Base-by-base conservation (phyloP, 805 yeast species). In the Candida caryicola region DNA sequence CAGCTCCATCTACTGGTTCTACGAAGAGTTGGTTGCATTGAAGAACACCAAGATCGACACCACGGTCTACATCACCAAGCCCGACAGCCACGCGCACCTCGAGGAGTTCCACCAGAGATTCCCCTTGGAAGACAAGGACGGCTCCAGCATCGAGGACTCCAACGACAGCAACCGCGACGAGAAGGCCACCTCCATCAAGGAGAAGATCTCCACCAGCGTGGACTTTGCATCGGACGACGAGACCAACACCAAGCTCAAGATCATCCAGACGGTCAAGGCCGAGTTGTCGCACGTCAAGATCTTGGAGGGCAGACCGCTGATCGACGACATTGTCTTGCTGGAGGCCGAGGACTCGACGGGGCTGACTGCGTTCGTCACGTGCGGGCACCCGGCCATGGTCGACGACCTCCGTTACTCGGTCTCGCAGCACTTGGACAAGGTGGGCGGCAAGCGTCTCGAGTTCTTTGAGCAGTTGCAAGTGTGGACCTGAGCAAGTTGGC, bases 381-480 rank as follows among this genome's bases (percentile, higher is more conserved):
- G 89, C 63, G 89, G 88, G 5, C 84, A 81, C 33, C 72, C 77
- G 13, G 37, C 56, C 4, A 72, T 81, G 72, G 79, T 71, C 46
- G 89, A 81, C 50, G 69, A 62, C 2, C 47, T 79, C 15, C 70
- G 91, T 52, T 53, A 62, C 28, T 55, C 71, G 3, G 73, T 80
- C 3, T 65, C 73, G 0, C 46, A 63, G 29, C 55, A 72, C 39
- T 54, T 79, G 36, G 59, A 66, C 23, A 43, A 59, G 25, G 44
- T 50, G 1, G 41, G 50, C 14, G 55, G 69, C 12, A 64, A 71
- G 34, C 70, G 85, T 31, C 74, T 85, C 14, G 90, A 82, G 44
- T 80, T 80, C 51, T 81, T 69, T 52, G 95, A 87, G 55, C 90
- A 84, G 52, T 71, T 82, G 34, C 88, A 83, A 61, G 69, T 74